phyloP scores from a whole-genome alignment of 1,284 basidiomycete species.

The Sporisorium scitamineum region DNA sequence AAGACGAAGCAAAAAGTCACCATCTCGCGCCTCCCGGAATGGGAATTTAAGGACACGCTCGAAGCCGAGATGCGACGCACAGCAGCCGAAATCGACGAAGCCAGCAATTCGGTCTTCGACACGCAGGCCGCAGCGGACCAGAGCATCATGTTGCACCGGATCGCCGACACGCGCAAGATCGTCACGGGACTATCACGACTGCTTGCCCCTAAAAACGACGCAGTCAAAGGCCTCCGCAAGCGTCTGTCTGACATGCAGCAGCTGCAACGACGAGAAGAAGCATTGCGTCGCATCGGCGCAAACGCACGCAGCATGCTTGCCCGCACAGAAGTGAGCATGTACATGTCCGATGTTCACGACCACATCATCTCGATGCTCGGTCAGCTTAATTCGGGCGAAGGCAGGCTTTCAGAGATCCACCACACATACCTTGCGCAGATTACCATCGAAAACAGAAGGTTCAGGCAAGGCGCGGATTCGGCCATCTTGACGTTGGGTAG shows the following conservation, averaged over 20 bases:
- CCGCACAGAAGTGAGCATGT: constrained; percentile 73
- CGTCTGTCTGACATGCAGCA: constrained; percentile 72
- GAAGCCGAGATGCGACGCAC: constrained; percentile 54
- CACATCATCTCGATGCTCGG: constrained; percentile 90
- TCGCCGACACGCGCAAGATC: constrained; percentile 82
- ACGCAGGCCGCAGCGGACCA: constrained; percentile 63
- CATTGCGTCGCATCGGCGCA: constrained; percentile 32
- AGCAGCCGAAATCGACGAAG: constrained; percentile 51
- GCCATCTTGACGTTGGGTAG: constrained; percentile 72
- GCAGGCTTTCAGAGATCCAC: constrained; percentile 86
- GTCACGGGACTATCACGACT: constrained; percentile 85
- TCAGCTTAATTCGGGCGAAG: constrained; percentile 87
- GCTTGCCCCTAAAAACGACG: constrained; percentile 83
- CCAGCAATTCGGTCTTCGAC: constrained; percentile 50
- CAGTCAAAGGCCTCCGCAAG: constrained; percentile 84
- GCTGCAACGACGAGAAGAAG: constrained; percentile 49
- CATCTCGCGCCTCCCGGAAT: constrained; percentile 43
- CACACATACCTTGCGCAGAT: constrained; percentile 85
- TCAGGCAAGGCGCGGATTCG: constrained; percentile 46
- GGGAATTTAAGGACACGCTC: constrained; percentile 48
- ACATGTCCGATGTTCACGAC: constrained; percentile 94
- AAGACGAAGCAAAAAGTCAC: constrained; percentile 50
- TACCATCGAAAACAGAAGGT: constrained; percentile 73
- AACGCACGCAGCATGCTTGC: constrained; percentile 43
- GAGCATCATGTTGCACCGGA: constrained; percentile 75